These are phyloP conservation scores for Globisporangium perplexum DNA, from an alignment of 352 stramenopile genomes.

Conservation along the genomic window DNA sequence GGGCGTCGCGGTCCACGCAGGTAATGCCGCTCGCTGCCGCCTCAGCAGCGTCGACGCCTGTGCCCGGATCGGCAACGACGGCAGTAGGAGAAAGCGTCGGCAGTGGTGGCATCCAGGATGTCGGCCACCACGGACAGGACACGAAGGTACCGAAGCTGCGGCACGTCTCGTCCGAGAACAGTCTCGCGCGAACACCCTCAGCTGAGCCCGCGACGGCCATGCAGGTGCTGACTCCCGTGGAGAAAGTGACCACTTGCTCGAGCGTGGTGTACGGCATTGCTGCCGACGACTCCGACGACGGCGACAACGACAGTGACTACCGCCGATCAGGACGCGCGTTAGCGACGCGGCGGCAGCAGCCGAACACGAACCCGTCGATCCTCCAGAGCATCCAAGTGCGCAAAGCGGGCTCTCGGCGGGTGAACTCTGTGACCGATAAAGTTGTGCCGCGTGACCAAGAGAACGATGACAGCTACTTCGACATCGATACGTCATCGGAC, in stretches of 20 bases:
- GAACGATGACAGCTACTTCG: conserved; percentile 1
- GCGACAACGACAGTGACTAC: neutral
- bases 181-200: conserved; percentile 2
- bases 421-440: conserved; percentile 8
- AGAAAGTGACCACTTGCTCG: conserved; percentile 17
- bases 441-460: conserved; percentile 8
- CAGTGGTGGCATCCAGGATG: neutral
- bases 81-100: neutral
- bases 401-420: neutral
- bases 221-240: conserved; percentile 3
- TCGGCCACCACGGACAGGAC: neutral
- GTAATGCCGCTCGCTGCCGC: conserved; percentile 35
- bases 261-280: conserved; percentile 31
- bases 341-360: neutral
- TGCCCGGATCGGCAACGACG: neutral
- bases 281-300: conserved; percentile 11
- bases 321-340: neutral
- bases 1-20: conserved; percentile 49
- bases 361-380: neutral
- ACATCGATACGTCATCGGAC: neutral
- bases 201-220: neutral
- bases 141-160: conserved; percentile 10
- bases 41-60: neutral
- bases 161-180: conserved; percentile 24
- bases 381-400: conserved; percentile 4